A percentile compares a stretch with the other conserved stretches of the same genome.
Conservation (phyloP, 2,329 filamentous ascomycete genomes). For the Aspergillus melleus region DNA sequence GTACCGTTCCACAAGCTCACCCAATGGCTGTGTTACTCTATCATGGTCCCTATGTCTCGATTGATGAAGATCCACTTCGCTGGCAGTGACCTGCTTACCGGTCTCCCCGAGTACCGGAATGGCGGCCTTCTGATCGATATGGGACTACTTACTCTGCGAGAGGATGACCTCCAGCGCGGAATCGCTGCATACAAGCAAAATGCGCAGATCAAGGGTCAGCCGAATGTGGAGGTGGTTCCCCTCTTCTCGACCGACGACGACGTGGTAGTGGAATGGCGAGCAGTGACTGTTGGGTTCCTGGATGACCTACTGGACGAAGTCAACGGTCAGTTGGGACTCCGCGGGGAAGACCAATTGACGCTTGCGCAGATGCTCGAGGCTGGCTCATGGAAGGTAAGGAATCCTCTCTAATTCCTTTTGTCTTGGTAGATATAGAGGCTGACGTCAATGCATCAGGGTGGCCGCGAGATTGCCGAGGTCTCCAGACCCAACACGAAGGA, state of each 20-base stretch:
- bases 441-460: slow-evolving; percentile 61
- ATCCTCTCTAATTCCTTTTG: background rate
- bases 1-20: slow-evolving; percentile 92
- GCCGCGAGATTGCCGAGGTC: slow-evolving; percentile 92
- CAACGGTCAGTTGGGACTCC: slow-evolving; percentile 66
- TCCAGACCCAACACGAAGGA: slow-evolving; percentile 95
- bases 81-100: slow-evolving; percentile 78
- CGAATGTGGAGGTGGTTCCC: slow-evolving; percentile 71
- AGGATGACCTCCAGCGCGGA: slow-evolving; percentile 68
- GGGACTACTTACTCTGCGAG: slow-evolving; percentile 75
- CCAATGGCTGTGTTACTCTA: slow-evolving; percentile 90
- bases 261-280: slow-evolving; percentile 78
- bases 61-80: slow-evolving; percentile 78
- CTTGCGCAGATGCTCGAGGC: slow-evolving; percentile 91
- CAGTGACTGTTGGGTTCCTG: slow-evolving; percentile 71
- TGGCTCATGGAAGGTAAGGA: slow-evolving; percentile 90
- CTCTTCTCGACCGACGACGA: slow-evolving; percentile 73
- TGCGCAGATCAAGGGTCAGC: slow-evolving; percentile 69
- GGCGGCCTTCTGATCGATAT: slow-evolving; percentile 85
- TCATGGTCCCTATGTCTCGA: slow-evolving; percentile 87
- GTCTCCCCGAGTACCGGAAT: slow-evolving; percentile 88
- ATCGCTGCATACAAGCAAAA: slow-evolving; percentile 69
- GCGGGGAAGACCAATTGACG: slow-evolving; percentile 68
- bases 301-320: slow-evolving; percentile 70
- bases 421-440: slow-evolving; percentile 13